Base-by-base conservation (phyloP, 345 rosid species). In the Xanthoceras sorbifolium region DNA sequence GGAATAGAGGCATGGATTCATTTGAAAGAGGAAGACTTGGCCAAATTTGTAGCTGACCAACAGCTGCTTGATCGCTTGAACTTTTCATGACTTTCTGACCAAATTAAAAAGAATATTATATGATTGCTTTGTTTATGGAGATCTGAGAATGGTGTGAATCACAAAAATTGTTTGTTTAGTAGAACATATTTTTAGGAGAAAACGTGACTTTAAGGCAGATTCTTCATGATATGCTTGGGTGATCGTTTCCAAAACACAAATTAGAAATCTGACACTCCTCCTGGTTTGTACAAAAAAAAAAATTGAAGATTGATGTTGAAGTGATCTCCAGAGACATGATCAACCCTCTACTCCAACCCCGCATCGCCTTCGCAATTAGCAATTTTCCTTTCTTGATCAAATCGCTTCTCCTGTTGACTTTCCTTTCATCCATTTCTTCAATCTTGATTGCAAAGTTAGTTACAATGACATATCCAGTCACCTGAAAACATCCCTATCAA, bases 281-380 rank as follows among this genome's bases (percentile, higher is more conserved):
- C 50, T 44, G 50, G 50, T 44, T 44, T 12, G 50, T 54, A 23
- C 20, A 3, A 9, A 54, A 54, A 25, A 80, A 3, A 9, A 54
- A 54, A 25, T 78, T 72, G 81, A 66, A 72, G 71, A 60, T 87
- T 4, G 73, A 76, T 59, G 67, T 76, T 7, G 79, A 85, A 76
- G 66, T 78, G 11, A 1, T 78, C 71, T 80, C 77, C 71, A 63
- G 9, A 14, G 83, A 76, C 25, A 73, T 65, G 11, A 78, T 87
- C 76, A 82, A 64, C 90, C 88, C 48, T 74, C 84, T 4, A 70
- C 78, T 25, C 88, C 90, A 6, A 87, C 86, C 5, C 84, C 82
- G 2, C 34, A 78, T 31, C 80, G 80, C 63, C 88, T 80, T 17
- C 66, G 64, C 64, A 78, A 28, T 31, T 75, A 83, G 74, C 54